Conservation (phyloP, 1,284 basidiomycete species). For the Ganoderma multipileum region DNA sequence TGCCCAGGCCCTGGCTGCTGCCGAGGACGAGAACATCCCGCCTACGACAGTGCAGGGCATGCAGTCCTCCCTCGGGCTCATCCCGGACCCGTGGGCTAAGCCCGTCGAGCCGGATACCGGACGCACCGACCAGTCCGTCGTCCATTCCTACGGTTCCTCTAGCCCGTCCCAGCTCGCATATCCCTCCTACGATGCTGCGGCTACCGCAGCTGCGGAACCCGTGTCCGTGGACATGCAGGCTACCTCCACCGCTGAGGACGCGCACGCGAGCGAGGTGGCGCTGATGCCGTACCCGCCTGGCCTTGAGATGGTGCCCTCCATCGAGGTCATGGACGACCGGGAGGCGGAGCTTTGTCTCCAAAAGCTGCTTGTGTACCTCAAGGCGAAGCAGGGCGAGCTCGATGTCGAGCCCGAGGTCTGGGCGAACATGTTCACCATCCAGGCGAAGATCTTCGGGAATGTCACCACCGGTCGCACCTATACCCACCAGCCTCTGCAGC, state of each 20-base stretch:
- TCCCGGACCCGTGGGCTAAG: constrained; percentile 14
- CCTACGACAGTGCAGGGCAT: constrained; percentile 9
- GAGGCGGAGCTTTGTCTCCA: constrained; percentile 27
- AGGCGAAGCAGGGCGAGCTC: constrained; percentile 19
- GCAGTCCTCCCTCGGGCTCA: constrained; percentile 19
- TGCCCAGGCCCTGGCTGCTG: neutral
- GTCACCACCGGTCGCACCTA: constrained; percentile 18
- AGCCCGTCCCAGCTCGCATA: constrained; percentile 11
- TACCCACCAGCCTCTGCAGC: constrained; percentile 13
- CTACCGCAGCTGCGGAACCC: neutral
- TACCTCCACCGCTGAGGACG: neutral
- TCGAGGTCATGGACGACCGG: constrained; percentile 8
- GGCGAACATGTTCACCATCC: constrained; percentile 18
- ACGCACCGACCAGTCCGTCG: constrained; percentile 9
- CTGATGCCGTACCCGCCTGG: constrained; percentile 1
- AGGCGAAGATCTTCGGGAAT: constrained; percentile 26
- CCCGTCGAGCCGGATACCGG: constrained; percentile 9
- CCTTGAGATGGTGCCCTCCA: constrained; percentile 1
- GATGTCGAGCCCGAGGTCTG: constrained; percentile 20
- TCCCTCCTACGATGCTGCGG: constrained; percentile 7
- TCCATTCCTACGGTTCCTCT: constrained; percentile 1
- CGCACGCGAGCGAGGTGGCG: neutral
- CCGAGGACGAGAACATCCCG: constrained; percentile 10
- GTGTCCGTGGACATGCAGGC: neutral
- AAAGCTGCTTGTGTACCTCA: constrained; percentile 24